phyloP scores from a whole-genome alignment of 768 basidiomycete species.

The Pleurotus tuoliensis region DNA sequence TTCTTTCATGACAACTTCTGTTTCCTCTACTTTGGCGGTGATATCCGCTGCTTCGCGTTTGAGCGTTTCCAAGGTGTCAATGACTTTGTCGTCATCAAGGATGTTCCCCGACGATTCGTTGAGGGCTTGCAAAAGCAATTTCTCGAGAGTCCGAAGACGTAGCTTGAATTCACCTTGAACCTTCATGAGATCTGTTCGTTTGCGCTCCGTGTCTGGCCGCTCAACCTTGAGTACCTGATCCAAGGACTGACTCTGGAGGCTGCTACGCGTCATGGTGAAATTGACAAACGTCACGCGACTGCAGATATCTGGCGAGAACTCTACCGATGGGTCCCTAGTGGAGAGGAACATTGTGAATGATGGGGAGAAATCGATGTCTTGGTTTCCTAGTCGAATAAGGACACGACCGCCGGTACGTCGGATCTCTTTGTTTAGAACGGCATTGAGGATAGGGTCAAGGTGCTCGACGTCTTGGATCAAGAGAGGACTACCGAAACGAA shows the following conservation, averaged over 20 bases:
- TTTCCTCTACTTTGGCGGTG: constrained; percentile 93
- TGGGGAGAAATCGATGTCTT: constrained; percentile 99
- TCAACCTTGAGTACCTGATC: constrained; percentile 97
- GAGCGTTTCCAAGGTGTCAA: constrained; percentile 90
- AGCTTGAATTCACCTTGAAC: constrained; percentile 97
- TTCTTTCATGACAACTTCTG: constrained; percentile 92
- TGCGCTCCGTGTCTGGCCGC: constrained; percentile 93
- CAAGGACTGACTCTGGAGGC: constrained; percentile 96
- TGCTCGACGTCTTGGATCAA: constrained; percentile 98
- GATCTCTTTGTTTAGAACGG: constrained; percentile 95
- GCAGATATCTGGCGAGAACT: constrained; percentile 98
- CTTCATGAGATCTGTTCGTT: constrained; percentile 95
- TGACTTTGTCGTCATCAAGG: constrained; percentile 97
- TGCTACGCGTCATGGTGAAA: constrained; percentile 98
- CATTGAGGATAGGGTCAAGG: constrained; percentile 95
- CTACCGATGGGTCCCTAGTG: constrained; percentile 93
- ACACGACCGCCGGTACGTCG: constrained; percentile 95
- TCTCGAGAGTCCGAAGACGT: constrained; percentile 88
- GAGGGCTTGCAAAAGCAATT: constrained; percentile 86
- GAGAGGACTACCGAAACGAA: constrained; percentile 96
- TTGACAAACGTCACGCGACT: constrained; percentile 95
- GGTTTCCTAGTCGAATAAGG: constrained; percentile 91
- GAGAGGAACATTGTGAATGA: constrained; percentile 99
- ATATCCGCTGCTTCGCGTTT: constrained; percentile 97
- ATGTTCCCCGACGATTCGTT: constrained; percentile 98